Conservation (phyloP, 352 stramenopile species). For the Phytophthora cajani region DNA sequence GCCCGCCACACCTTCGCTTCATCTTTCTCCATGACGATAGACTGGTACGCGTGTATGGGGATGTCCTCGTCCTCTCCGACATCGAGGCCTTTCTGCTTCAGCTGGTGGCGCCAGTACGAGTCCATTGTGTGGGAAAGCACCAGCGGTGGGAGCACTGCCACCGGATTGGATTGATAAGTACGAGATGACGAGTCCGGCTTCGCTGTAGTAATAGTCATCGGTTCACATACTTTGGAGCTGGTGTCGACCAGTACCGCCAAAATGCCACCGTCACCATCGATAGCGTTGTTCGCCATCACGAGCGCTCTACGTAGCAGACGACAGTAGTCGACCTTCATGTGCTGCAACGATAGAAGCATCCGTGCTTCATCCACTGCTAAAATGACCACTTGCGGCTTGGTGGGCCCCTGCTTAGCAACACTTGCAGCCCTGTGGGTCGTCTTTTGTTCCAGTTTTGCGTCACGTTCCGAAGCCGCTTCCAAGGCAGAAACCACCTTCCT, state of each 20-base stretch:
- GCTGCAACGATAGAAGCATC: background rate
- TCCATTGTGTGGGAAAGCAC: background rate
- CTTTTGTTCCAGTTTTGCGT: background rate
- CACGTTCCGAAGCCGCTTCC: background rate
- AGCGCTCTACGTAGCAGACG: background rate
- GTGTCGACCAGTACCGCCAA: background rate
- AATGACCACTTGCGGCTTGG: background rate
- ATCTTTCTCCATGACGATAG: background rate
- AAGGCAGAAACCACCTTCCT: background rate
- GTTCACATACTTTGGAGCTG: background rate
- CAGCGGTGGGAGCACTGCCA: background rate
- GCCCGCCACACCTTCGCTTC: background rate
- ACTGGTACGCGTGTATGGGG: background rate
- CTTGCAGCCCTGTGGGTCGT: too few species aligned
- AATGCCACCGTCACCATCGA: background rate
- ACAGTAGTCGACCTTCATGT: background rate
- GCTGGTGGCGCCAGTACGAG: background rate
- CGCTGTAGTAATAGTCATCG: background rate
- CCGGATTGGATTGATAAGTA: background rate
- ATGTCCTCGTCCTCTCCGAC: background rate
- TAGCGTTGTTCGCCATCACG: background rate
- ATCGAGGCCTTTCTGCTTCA: background rate
- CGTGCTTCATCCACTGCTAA: background rate
- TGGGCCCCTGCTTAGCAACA: too few species aligned
- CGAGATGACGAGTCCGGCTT: background rate